Percentiles rank a stretch among this genome's conserved stretches.
Conservation (phyloP, 73 alveolate species). For the Diophrys sp. region DNA sequence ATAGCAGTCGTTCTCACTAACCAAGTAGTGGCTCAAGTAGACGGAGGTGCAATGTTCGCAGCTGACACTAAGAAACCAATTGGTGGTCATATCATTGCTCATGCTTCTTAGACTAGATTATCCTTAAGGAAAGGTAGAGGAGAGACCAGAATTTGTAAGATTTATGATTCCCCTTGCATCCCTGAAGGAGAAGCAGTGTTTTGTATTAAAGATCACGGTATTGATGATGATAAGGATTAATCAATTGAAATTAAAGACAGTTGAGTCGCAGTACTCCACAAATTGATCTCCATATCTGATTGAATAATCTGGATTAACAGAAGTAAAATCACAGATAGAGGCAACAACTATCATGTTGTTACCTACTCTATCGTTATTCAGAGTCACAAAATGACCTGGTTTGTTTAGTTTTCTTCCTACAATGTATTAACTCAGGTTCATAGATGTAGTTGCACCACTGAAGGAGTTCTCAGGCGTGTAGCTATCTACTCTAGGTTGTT, state of each 20-base stretch:
- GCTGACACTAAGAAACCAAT: slow-evolving; percentile 97
- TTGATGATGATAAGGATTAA: slow-evolving; percentile 67
- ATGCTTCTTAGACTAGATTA: slow-evolving; percentile 96
- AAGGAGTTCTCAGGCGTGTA: background rate
- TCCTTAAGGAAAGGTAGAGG: slow-evolving; percentile 96
- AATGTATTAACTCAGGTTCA: too few relatives aligned
- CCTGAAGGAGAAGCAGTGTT: slow-evolving; percentile 98
- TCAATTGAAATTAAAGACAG: too few relatives aligned
- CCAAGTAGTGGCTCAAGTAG: slow-evolving; percentile 96
- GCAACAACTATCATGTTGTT: background rate
- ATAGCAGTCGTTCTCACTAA: slow-evolving; percentile 98
- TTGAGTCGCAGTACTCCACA: too few relatives aligned
- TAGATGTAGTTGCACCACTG: background rate
- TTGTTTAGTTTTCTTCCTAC: background rate
- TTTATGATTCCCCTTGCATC: slow-evolving; percentile 97
- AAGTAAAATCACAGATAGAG: too few relatives aligned
- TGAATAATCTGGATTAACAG: too few relatives aligned
- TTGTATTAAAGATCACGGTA: slow-evolving; percentile 83
- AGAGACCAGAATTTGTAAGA: slow-evolving; percentile 94
- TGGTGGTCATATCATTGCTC: slow-evolving; percentile 99
- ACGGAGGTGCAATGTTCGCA: slow-evolving; percentile 91
- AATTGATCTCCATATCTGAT: too few relatives aligned
- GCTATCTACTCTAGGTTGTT: background rate
- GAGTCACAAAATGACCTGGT: background rate
- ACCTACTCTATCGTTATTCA: background rate